A percentile compares a stretch with the other conserved stretches of the same genome.
phyloP scores from a whole-genome alignment of 2,329 filamentous ascomycete genomes.

The Colletotrichum tofieldiae region DNA sequence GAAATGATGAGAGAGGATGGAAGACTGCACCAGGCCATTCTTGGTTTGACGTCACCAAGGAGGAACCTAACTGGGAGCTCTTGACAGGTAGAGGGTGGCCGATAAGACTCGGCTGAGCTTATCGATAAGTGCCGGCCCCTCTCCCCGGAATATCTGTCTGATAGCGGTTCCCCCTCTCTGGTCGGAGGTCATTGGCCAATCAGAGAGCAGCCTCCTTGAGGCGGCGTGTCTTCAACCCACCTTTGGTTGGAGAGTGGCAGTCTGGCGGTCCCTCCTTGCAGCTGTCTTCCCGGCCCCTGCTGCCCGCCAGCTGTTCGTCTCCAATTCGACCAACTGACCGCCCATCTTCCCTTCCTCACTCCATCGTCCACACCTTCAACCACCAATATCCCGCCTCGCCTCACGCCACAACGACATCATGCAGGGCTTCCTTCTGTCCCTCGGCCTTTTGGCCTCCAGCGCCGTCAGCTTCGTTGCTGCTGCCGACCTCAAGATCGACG shows the following conservation, averaged over 20 bases:
- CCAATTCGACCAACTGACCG: slow-evolving; percentile 28
- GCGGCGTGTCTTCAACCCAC: slow-evolving; percentile 41
- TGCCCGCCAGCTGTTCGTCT: slow-evolving; percentile 29
- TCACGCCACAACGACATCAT: slow-evolving; percentile 54
- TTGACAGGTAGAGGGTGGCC: background rate
- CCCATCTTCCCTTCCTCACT: slow-evolving; percentile 8
- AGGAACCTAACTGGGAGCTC: slow-evolving; percentile 4
- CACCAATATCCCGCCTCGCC: slow-evolving; percentile 18
- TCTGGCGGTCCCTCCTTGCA: slow-evolving; percentile 24
- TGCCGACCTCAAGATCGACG: slow-evolving; percentile 83
- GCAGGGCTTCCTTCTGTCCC: slow-evolving; percentile 63
- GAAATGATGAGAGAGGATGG: slow-evolving; percentile 4
- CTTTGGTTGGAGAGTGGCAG: slow-evolving; percentile 6
- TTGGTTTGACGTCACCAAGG: slow-evolving; percentile 26
- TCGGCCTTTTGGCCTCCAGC: slow-evolving; percentile 68
- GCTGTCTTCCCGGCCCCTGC: slow-evolving; percentile 29
- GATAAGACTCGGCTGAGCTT: background rate
- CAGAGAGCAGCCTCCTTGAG: slow-evolving; percentile 14
- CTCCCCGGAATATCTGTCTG: slow-evolving; percentile 19
- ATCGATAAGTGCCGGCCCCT: slow-evolving; percentile 21
- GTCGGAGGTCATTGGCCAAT: slow-evolving; percentile 31
- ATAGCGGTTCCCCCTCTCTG: background rate
- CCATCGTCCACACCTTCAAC: slow-evolving; percentile 29
- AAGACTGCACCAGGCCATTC: too few relatives aligned
- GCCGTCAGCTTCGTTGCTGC: slow-evolving; percentile 67